phyloP scores from a whole-genome alignment of 768 basidiomycete species.

The Suillus lakei region DNA sequence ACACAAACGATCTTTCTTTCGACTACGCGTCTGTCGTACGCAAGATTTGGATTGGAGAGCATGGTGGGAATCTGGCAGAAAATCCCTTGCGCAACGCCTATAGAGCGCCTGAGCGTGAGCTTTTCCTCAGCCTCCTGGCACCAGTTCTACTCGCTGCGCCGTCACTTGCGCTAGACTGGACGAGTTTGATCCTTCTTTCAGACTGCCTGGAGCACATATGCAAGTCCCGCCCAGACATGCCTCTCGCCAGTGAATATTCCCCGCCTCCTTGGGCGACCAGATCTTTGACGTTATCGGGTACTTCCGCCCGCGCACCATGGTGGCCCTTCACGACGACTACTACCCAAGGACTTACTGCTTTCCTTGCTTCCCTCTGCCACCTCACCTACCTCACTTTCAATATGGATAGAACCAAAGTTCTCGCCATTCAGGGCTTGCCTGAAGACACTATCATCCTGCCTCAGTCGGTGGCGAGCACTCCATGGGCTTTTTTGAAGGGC shows the following conservation, averaged over 20 bases:
- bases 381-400: background rate
- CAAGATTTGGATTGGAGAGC: slow-evolving; percentile 40
- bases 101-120: slow-evolving; percentile 5
- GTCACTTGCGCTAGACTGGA: slow-evolving; percentile 36
- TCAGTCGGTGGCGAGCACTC: background rate
- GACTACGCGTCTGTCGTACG: slow-evolving; percentile 38
- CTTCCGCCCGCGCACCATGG: background rate
- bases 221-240: slow-evolving; percentile 1
- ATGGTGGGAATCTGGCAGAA: too few species aligned
- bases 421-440: background rate
- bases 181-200: slow-evolving; percentile 39
- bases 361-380: slow-evolving; percentile 38
- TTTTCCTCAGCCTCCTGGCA: slow-evolving; percentile 22
- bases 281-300: slow-evolving; percentile 38
- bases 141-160: slow-evolving; percentile 7
- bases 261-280: slow-evolving; percentile 24
- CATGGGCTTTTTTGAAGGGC: background rate
- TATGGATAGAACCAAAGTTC: too few species aligned
- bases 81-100: slow-evolving; percentile 19
- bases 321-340: slow-evolving; percentile 30
- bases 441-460: background rate
- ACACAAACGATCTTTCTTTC: slow-evolving; percentile 30
- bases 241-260: slow-evolving; percentile 18
- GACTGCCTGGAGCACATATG: slow-evolving; percentile 29
- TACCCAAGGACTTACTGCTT: slow-evolving; percentile 35